Conservation (phyloP, 2,329 filamentous ascomycete genomes). For the Didymella pinodella region DNA sequence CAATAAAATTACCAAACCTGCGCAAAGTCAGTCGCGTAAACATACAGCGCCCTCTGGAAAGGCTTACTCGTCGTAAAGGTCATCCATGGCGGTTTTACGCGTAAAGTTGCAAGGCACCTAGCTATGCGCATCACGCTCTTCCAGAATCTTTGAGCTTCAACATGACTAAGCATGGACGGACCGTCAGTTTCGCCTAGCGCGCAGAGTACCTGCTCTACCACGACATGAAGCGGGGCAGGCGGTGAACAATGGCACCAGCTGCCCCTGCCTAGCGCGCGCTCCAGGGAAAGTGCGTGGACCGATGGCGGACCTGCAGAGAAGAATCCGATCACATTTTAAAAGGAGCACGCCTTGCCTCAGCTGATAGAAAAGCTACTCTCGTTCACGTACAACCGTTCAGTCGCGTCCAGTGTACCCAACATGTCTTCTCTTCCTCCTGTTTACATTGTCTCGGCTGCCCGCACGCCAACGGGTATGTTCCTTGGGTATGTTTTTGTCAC, state of each 20-base stretch:
- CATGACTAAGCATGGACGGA: slow-evolving; percentile 22
- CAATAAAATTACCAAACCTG: slow-evolving; percentile 98
- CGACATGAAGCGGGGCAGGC: slow-evolving; percentile 18
- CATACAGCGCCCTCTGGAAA: not conserved
- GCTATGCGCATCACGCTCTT: slow-evolving; percentile 30
- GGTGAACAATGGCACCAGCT: slow-evolving; percentile 31
- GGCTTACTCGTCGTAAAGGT: slow-evolving; percentile 92
- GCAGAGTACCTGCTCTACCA: not conserved
- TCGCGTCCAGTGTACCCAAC: slow-evolving; percentile 44
- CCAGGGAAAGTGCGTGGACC: slow-evolving; percentile 27
- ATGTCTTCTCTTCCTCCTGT: slow-evolving; percentile 87
- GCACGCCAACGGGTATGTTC: slow-evolving; percentile 94
- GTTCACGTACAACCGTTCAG: slow-evolving; percentile 15
- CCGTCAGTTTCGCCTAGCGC: slow-evolving; percentile 16
- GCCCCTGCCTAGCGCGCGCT: slow-evolving; percentile 16
- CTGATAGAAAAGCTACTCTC: slow-evolving; percentile 13
- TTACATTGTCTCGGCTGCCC: slow-evolving; percentile 91
- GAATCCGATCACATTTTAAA: slow-evolving; percentile 29
- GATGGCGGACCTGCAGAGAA: slow-evolving; percentile 22
- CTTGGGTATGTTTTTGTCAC: slow-evolving; percentile 71
- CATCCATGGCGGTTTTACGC: slow-evolving; percentile 72
- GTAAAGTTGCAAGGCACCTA: slow-evolving; percentile 22
- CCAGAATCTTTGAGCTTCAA: slow-evolving; percentile 38
- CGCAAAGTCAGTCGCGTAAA: slow-evolving; percentile 28
- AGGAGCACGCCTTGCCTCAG: slow-evolving; percentile 25